Base-by-base conservation (phyloP, 768 basidiomycete species). In the Psilocybe subaeruginosa region DNA sequence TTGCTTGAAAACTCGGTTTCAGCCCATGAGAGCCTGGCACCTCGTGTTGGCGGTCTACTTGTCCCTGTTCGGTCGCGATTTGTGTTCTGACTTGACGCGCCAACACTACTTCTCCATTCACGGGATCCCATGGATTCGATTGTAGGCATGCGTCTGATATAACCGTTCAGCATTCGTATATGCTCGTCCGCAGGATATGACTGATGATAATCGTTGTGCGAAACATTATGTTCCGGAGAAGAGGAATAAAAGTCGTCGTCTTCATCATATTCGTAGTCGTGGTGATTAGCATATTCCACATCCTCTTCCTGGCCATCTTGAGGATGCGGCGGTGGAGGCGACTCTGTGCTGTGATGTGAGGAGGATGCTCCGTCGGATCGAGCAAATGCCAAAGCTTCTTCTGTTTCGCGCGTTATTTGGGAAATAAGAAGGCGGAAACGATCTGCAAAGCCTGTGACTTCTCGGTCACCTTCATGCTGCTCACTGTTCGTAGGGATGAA, bases 141-240 rank as follows among this genome's bases (percentile, higher is more conserved):
- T 33, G 91, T 92, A 23, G 90, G 86, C 91, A 93, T 91, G 35
- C 91, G 87, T 49, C 82, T 80, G 50, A 92, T 80, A 66, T 79
- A 84, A 19, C 81, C 78, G 45, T 90, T 88, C 63, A 93, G 74
- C 62, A 92, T 81, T 3, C 79, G 80, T 17, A 91, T 77, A 53
- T 82, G 79, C 55, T 82, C 80, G 29, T 83, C 84, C n/a, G 76
- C 74, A 6, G 75, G 75, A 63, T 79, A 78, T 2, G 74, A 74
- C 30, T 72, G 64, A 41, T 64, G 59, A 16, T 68, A 62, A 63
- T 83, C 76, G 61, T 75, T 77, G 2, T 73, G 73, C 41, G 77
- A 61, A 7, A 70, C 61, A 5, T 66, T 67, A 16, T 71, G 66
- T 5, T 54, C 46, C 5, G 57, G 57, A 17, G 66, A 54, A 4